These are phyloP conservation scores for Paraphaeosphaeria sporulosa DNA, from an alignment of 2,329 filamentous ascomycete genomes.

Conservation along the genomic window DNA sequence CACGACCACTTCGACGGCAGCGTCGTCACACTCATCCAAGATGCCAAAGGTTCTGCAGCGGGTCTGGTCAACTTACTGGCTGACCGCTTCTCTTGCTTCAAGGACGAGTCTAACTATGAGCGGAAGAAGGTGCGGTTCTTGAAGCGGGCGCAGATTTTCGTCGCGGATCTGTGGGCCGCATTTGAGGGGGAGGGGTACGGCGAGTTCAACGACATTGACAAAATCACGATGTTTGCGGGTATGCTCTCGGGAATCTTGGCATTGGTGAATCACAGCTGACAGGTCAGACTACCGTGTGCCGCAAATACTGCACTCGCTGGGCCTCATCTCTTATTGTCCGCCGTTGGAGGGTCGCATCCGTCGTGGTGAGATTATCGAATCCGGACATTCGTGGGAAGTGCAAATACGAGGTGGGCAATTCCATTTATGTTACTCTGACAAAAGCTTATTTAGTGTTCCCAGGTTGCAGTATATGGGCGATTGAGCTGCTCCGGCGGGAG, in stretches of 20 bases:
- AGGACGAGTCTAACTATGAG: constrained; percentile 80
- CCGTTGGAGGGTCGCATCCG: constrained; percentile 75
- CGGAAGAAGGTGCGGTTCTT: constrained; percentile 80
- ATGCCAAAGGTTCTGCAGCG: constrained; percentile 80
- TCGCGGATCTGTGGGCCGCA: constrained; percentile 95
- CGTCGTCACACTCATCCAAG: constrained; percentile 75
- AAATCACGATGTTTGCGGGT: constrained; percentile 95
- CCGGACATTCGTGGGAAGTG: constrained; percentile 80
- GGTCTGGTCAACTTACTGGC: constrained; percentile 86
- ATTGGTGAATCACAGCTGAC: neutral
- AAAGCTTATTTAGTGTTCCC: neutral
- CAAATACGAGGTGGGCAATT: constrained; percentile 79
- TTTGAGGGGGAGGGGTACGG: constrained; percentile 85
- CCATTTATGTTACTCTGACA: no score
- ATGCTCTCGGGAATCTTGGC: constrained; percentile 16
- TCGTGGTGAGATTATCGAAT: constrained; percentile 69
- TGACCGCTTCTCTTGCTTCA: constrained; percentile 82
- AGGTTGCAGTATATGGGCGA: constrained; percentile 95
- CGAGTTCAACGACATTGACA: constrained; percentile 86
- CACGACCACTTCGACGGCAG: constrained; percentile 80
- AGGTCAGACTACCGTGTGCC: constrained; percentile 86
- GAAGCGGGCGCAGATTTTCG: constrained; percentile 94
- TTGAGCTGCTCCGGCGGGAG: constrained; percentile 85
- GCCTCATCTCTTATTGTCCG: constrained; percentile 85
- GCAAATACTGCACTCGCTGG: constrained; percentile 85